phyloP scores from a whole-genome alignment of 192 early-diverging fungal species.

The Coemansia sp. region DNA sequence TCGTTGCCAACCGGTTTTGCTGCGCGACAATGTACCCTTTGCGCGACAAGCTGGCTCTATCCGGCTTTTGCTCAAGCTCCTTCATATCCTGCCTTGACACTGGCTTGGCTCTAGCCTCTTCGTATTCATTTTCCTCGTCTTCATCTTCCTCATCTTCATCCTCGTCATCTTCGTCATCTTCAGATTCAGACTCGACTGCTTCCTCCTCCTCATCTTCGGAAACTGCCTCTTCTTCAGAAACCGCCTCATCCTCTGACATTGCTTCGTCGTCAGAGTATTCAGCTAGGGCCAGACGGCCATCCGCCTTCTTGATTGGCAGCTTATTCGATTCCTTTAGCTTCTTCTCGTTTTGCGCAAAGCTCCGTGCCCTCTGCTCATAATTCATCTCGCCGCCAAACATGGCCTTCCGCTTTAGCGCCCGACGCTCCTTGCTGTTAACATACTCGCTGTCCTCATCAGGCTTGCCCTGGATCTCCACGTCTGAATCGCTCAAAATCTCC shows the following conservation, averaged over 20 bases:
- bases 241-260: slow-evolving; percentile 26
- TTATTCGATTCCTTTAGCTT: slow-evolving; percentile 45
- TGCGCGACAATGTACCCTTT: slow-evolving; percentile 60
- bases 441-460: slow-evolving; percentile 9
- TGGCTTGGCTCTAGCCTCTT: slow-evolving; percentile 13
- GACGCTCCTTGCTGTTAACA: slow-evolving; percentile 42
- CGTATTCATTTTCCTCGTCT: neutral
- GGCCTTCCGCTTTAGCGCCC: slow-evolving; percentile 43
- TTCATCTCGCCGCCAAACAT: slow-evolving; percentile 40
- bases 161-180: neutral
- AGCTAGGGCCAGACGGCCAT: slow-evolving; percentile 50
- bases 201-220: neutral
- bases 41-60: slow-evolving; percentile 50
- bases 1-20: slow-evolving; percentile 78
- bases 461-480: slow-evolving; percentile 12
- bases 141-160: slow-evolving; percentile 1
- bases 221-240: slow-evolving; percentile 18
- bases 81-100: too few relatives aligned
- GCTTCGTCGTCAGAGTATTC: slow-evolving; percentile 54
- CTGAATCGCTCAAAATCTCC: slow-evolving; percentile 16
- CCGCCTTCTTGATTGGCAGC: slow-evolving; percentile 57
- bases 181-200: neutral
- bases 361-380: slow-evolving; percentile 36
- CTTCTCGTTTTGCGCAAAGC: slow-evolving; percentile 37
- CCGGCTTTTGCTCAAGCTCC: slow-evolving; percentile 15